These are phyloP conservation scores for Tetrapisispora taiwanensis DNA, from an alignment of 805 yeast genomes.

Conservation along the genomic window DNA sequence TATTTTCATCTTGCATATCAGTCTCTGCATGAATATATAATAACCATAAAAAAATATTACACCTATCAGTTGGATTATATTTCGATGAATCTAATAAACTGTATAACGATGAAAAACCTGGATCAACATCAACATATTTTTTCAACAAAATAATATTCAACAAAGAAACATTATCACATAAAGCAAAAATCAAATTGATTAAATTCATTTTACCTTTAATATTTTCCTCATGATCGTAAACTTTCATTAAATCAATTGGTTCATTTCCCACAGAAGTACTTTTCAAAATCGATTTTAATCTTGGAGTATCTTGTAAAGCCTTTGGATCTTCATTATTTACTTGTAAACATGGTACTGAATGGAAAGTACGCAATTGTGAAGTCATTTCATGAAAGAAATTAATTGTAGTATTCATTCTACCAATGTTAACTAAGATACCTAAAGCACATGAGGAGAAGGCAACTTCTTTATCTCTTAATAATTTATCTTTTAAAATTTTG, in stretches of 20 bases:
- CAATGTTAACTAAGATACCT: slow-evolving; percentile 80
- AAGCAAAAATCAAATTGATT: slow-evolving; percentile 61
- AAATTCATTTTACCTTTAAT: slow-evolving; percentile 42
- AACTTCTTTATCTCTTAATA: slow-evolving; percentile 49
- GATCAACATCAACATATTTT: slow-evolving; percentile 29
- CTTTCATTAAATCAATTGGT: slow-evolving; percentile 41
- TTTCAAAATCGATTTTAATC: slow-evolving; percentile 80
- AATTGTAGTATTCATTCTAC: slow-evolving; percentile 89
- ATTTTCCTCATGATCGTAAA: slow-evolving; percentile 55
- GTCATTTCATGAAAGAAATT: slow-evolving; percentile 94
- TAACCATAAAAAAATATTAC: slow-evolving; percentile 72
- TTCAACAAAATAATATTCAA: slow-evolving; percentile 32
- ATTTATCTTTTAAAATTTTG: slow-evolving; percentile 67
- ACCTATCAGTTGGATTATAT: slow-evolving; percentile 56
- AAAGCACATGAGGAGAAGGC: slow-evolving; percentile 70
- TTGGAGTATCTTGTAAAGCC: slow-evolving; percentile 89
- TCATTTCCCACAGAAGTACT: slow-evolving; percentile 25
- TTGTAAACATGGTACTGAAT: slow-evolving; percentile 85
- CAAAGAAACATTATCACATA: slow-evolving; percentile 54
- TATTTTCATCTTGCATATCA: slow-evolving; percentile 40
- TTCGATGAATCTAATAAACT: slow-evolving; percentile 60
- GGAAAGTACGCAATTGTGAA: slow-evolving; percentile 84
- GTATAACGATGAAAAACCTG: slow-evolving; percentile 34
- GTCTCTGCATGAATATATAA: slow-evolving; percentile 75
- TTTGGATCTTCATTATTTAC: slow-evolving; percentile 39